Base-by-base conservation (phyloP, 192 early-diverging fungal species). In the Lobosporangium transversale region DNA sequence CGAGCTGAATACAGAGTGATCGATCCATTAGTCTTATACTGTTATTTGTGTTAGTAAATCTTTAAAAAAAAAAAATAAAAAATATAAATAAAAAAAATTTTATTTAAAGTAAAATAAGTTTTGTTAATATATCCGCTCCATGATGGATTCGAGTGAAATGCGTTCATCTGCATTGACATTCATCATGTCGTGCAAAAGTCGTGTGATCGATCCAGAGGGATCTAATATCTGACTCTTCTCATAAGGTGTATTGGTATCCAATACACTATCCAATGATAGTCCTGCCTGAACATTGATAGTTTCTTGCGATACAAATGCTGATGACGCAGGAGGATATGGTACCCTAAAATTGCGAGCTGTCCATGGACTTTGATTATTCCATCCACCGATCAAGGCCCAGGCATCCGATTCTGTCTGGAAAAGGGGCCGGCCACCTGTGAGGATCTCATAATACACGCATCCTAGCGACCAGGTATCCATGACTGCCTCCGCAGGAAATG, bases 391-490 rank as follows among this genome's bases (percentile, higher is more conserved):
- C 12, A 76, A 18, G 9, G n/a, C 45, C 73, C 73, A 76, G 2
- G 73, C 63, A n/a, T 76, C 73, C 8, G 73, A 45, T 24, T 67
- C 64, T 3, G 58, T 67, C 6, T 21, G 44, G 48, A 76, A 76
- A 27, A 76, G 58, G 1, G 73, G 53, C 23, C 52, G 60, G 0
- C 58, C 37, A 23, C 66, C 73, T 3, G 35, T 66, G 58, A 76
- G 20, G 26, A 76, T 48, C 37, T 76, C 73, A 36, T 76, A 76
- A 31, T 76, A 76, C 3, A 76, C 64, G 36, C 73, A 76, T 1
- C 73, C 73, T n/a, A 76, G 24, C 0, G 73, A 66, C 73, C 73
- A 76, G 2, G 65, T 66, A 21, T 76, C 73, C 73, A 76, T 76
- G 24, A 33, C 52, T 17, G 64, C 65, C 37, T 76, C 73, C 21